Base-by-base conservation (phyloP, 495 filamentous ascomycete species). In the Penicillium coffeae region DNA sequence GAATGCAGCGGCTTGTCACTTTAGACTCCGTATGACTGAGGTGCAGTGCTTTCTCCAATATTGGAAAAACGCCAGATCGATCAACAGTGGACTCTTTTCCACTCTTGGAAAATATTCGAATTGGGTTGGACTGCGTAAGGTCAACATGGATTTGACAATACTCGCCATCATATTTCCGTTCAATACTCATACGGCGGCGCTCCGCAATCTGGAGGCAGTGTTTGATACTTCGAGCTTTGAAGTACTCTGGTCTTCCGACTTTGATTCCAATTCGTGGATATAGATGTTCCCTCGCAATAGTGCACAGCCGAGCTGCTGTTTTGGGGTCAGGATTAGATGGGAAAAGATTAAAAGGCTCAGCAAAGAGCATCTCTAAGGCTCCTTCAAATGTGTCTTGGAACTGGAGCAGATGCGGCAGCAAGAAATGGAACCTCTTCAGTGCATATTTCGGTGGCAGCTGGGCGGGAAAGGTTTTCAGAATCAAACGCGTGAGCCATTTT, bases 141-240 rank as follows among this genome's bases (percentile, higher is more conserved):
- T 94, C 82, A 16, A 95, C 78, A 49, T 95, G 90, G 20, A 95
- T 83, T 56, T 94, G 87, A 55, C 87, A 91, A 48, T 92, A 93
- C 61, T 93, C 88, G 2, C 90, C 89, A 54, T 95, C 90, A 44
- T 93, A 83, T 61, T 94, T 95, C 32, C 82, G 72, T 54, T 95
- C 90, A 34, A 89, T 74, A 54, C 82, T 85, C 76, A 93, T 86
- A 18, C 70, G 66, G 2, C 72, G 70, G 16, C 77, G 66, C 3
- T 70, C 71, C 3, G 73, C 63, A 71, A 91, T 80, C n/a, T 79
- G 32, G 82, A 58, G 55, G 60, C 87, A 90, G 63, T 91, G 78
- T 45, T 88, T 87, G 50, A 89, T 82, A 49, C 85, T 85, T 52
- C 88, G 71, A 22, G 83, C 90, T 61, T 94, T 90, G 36, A 80